phyloP scores from a whole-genome alignment of 2,329 filamentous ascomycete species.

The Alternaria brassicae region DNA sequence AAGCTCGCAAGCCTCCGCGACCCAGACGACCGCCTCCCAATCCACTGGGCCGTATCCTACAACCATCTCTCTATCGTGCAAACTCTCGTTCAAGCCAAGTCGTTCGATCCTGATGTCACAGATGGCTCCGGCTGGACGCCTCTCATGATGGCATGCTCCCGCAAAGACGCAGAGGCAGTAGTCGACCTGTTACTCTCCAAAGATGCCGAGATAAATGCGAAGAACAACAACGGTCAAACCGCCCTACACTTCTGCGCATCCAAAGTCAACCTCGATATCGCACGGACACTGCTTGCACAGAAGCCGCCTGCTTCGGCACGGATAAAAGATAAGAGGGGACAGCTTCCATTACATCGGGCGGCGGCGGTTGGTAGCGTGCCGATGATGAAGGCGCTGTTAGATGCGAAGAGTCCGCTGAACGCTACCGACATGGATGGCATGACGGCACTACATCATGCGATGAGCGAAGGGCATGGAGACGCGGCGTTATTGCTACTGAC shows the following conservation, averaged over 20 bases:
- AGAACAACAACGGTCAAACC: slow-evolving; percentile 77
- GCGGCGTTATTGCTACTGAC: slow-evolving; percentile 83
- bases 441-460: slow-evolving; percentile 86
- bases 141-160: slow-evolving; percentile 80
- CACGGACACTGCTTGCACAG: slow-evolving; percentile 75
- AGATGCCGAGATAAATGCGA: slow-evolving; percentile 75
- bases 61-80: slow-evolving; percentile 79
- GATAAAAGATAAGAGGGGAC: slow-evolving; percentile 84
- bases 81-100: slow-evolving; percentile 71
- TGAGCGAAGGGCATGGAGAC: slow-evolving; percentile 79
- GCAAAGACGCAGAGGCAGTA: slow-evolving; percentile 74
- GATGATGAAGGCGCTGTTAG: slow-evolving; percentile 79
- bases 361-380: slow-evolving; percentile 90
- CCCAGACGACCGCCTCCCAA: slow-evolving; percentile 84
- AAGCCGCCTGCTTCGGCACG: slow-evolving; percentile 73
- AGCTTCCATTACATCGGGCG: slow-evolving; percentile 88
- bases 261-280: slow-evolving; percentile 84
- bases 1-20: slow-evolving; percentile 78
- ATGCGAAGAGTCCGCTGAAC: slow-evolving; percentile 82
- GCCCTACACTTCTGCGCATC: slow-evolving; percentile 91
- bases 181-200: slow-evolving; percentile 72
- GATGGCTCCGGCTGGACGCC: slow-evolving; percentile 84
- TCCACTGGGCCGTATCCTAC: slow-evolving; percentile 93
- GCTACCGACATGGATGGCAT: slow-evolving; percentile 81
- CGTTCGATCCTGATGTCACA: slow-evolving; percentile 84